Conservation (phyloP, 805 yeast genomes). For the Candida germanica region DNA sequence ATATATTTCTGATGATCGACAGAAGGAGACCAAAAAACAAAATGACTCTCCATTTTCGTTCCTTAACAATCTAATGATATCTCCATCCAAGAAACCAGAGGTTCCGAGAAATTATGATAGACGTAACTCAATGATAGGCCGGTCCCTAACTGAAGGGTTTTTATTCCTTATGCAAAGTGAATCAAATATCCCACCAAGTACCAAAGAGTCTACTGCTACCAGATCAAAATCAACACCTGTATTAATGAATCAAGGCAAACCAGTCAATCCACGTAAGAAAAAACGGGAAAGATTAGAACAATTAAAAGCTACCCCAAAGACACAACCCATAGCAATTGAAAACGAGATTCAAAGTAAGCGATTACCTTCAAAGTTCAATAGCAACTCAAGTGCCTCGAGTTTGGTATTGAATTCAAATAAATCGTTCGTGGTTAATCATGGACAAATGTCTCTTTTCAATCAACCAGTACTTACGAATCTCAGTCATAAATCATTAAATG, state of each 20-base stretch:
- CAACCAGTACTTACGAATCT: constrained; percentile 36
- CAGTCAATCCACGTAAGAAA: constrained; percentile 4
- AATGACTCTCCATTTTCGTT: constrained; percentile 14
- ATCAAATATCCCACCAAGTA: not conserved
- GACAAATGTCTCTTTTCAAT: constrained; percentile 35
- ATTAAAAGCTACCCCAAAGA: constrained; percentile 12
- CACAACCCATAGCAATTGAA: constrained; percentile 22
- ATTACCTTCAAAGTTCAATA: constrained; percentile 26
- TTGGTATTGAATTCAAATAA: constrained; percentile 42
- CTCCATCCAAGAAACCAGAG: constrained; percentile 14
- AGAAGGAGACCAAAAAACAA: not conserved
- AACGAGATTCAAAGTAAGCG: constrained; percentile 31
- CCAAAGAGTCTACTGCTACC: no score
- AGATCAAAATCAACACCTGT: no score
- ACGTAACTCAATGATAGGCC: constrained; percentile 16
- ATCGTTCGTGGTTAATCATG: constrained; percentile 41
- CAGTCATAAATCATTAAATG: constrained; percentile 46
- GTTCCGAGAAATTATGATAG: not conserved
- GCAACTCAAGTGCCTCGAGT: constrained; percentile 26
- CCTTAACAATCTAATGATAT: constrained; percentile 15
- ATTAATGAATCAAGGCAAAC: no score
- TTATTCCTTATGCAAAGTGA: constrained; percentile 7
- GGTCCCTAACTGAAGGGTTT: constrained; percentile 30
- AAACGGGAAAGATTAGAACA: constrained; percentile 10
- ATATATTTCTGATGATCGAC: constrained; percentile 1